Conservation (phyloP, 116 monocot species). For the Cymodocea nodosa region DNA sequence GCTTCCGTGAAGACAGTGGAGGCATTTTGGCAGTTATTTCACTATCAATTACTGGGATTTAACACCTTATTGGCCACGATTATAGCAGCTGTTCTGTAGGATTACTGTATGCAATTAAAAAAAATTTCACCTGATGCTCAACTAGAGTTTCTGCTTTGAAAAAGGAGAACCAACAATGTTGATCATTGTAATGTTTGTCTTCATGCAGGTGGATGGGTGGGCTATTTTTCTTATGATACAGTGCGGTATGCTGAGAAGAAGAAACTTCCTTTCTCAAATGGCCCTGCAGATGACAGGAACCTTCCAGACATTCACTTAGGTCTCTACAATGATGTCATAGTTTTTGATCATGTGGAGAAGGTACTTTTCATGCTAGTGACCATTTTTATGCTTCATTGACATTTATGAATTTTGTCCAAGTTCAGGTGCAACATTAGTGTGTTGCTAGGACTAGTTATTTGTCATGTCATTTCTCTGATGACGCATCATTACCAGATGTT, state of each 20-base stretch:
- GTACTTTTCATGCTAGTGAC: conserved; percentile 15
- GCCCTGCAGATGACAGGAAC: conserved; percentile 72
- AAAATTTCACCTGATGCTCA: no score
- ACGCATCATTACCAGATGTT: no score
- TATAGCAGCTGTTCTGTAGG: no score
- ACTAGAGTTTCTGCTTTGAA: no score
- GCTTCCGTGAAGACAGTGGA: background rate
- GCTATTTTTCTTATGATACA: conserved; percentile 94
- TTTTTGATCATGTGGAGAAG: conserved; percentile 98
- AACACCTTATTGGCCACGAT: no score
- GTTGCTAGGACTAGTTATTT: no score
- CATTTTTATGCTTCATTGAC: background rate
- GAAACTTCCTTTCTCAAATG: conserved; percentile 69
- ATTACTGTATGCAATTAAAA: no score
- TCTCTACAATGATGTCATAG: conserved; percentile 80
- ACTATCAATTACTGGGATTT: no score
- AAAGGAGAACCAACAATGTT: no score
- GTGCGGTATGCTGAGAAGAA: conserved; percentile 83
- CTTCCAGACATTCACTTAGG: conserved; percentile 88
- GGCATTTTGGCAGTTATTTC: no score
- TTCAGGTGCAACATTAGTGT: no score
- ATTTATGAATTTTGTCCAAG: background rate
- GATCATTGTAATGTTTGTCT: background rate
- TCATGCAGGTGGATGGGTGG: conserved; percentile 84
- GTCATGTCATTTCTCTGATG: no score